Percentiles rank a stretch among this genome's conserved stretches.
phyloP scores from a whole-genome alignment of 1,284 basidiomycete species.

The Malassezia caprae region DNA sequence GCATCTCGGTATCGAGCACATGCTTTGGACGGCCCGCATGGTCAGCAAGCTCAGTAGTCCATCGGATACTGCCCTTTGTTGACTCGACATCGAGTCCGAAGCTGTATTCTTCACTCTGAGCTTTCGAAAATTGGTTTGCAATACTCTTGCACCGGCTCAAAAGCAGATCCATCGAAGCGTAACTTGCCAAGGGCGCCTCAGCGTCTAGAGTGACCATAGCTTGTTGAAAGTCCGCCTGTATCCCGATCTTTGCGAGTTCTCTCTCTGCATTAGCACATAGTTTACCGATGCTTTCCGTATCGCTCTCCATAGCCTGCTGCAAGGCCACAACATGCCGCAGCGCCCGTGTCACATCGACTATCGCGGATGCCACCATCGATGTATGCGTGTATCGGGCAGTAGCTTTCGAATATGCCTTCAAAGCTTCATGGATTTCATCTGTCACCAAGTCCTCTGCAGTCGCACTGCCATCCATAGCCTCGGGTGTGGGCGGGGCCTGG shows the following conservation, averaged over 20 bases:
- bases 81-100: not conserved
- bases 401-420: slow-evolving; percentile 1
- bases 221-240: not conserved
- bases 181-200: not conserved
- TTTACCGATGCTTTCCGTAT: not conserved
- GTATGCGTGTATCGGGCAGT: slow-evolving; percentile 5
- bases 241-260: not conserved
- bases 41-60: not conserved
- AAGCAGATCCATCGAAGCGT: not conserved
- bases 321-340: not conserved
- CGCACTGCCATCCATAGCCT: not conserved
- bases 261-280: not conserved
- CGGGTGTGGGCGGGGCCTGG: not conserved
- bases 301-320: not conserved
- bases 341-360: not conserved
- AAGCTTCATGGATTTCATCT: not conserved
- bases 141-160: not conserved
- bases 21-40: not conserved
- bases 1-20: not conserved
- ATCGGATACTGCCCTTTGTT: not conserved
- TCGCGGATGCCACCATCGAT: not conserved
- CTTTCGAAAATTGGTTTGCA: not conserved
- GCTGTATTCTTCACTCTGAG: not conserved
- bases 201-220: not conserved
- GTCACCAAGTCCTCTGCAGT: not conserved